These are phyloP conservation scores for Ustilago curta DNA, from an alignment of 1,284 basidiomycete species.

Conservation along the genomic window DNA sequence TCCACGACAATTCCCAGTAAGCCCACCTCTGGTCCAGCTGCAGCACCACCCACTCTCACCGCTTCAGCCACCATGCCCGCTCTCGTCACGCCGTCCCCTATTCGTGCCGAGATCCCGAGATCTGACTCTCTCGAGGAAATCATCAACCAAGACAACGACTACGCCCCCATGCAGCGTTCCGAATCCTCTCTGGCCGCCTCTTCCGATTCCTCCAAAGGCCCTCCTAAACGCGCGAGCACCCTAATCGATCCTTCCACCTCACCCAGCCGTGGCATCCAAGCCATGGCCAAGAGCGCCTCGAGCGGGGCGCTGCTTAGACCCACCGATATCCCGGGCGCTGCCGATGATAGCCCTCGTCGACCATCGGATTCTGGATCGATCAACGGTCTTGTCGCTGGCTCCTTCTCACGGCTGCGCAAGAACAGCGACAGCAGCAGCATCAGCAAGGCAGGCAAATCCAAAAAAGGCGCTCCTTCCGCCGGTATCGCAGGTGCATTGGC, in stretches of 20 bases:
- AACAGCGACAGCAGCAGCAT: slow-evolving; percentile 47
- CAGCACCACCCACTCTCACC: slow-evolving; percentile 22
- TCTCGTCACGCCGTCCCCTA: slow-evolving; percentile 43
- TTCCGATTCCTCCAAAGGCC: slow-evolving; percentile 3
- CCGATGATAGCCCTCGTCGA: slow-evolving; percentile 34
- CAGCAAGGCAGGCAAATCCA: slow-evolving; percentile 29
- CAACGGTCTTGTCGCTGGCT: slow-evolving; percentile 1
- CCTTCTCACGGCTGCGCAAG: slow-evolving; percentile 48
- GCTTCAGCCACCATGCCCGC: slow-evolving; percentile 46
- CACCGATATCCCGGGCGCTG: slow-evolving; percentile 14
- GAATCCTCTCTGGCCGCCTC: slow-evolving; percentile 1
- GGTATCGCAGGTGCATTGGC: slow-evolving; percentile 64
- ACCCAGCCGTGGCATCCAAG: slow-evolving; percentile 9
- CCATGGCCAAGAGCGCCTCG: slow-evolving; percentile 46
- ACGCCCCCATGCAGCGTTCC: slow-evolving; percentile 16
- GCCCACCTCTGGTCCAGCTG: slow-evolving; percentile 1
- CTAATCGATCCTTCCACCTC: slow-evolving; percentile 21
- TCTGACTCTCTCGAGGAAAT: slow-evolving; percentile 51
- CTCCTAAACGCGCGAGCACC: slow-evolving; percentile 37
- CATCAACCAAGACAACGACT: slow-evolving; percentile 38
- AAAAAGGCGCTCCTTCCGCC: slow-evolving; percentile 27
- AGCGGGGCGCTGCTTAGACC: slow-evolving; percentile 38
- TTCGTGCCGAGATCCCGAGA: slow-evolving; percentile 41
- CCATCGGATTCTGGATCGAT: slow-evolving; percentile 40
- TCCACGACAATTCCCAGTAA: slow-evolving; percentile 7